Evolutionary conservation across 306 rosid species (phyloP), one percentile per base, ranked within the genome.

Genomic region (Vicia villosa): DNA sequence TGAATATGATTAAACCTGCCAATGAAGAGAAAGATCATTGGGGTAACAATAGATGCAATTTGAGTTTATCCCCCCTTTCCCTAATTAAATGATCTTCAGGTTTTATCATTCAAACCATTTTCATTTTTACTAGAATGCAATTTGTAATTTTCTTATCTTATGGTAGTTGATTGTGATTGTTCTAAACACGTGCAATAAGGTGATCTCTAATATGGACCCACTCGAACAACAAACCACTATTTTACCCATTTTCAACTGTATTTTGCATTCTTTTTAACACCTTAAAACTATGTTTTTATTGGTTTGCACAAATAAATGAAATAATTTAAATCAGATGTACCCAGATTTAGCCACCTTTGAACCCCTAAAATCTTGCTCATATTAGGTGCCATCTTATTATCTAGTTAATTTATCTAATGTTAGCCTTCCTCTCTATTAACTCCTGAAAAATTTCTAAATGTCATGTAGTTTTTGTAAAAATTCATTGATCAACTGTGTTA

Each of bases 1-100:
- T 91, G 92, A 94, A 86, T 80, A n/a, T 86, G 66, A 83, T 94
- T 15, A 94, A 91, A 78, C 99, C 99, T 32, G 78, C 85, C 66
- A 88, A 81, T 65, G 99, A n/a, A n/a, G n/a, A n/a, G n/a, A n/a
- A n/a, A n/a, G n/a, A n/a, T n/a, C n/a, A n/a, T n/a, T n/a, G n/a
- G 99, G 99, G 99, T 94, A 78, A 72, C 24, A 19, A 66, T 72
- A 72, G 13, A 47, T 66, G 41, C 74, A 65, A 55, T 42, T 66
- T 54, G 17, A 37, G 6, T 51, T 63, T 58, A 50, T 42, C 41
- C 47, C 19, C 20, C 41, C 37, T 3, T 62, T 8, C 49, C 72
- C 3, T n/a, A 19, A 28, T 47, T 36, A 34, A 22, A 40, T 11
- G 68, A 43, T 55, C 14, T n/a, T 28, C 17, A 54, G 74, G 67